Percentiles rank a stretch among this genome's conserved stretches.
Evolutionary conservation across 805 yeast genomes (phyloP).

Genomic region (Kurtzmaniella cleridarum): DNA sequence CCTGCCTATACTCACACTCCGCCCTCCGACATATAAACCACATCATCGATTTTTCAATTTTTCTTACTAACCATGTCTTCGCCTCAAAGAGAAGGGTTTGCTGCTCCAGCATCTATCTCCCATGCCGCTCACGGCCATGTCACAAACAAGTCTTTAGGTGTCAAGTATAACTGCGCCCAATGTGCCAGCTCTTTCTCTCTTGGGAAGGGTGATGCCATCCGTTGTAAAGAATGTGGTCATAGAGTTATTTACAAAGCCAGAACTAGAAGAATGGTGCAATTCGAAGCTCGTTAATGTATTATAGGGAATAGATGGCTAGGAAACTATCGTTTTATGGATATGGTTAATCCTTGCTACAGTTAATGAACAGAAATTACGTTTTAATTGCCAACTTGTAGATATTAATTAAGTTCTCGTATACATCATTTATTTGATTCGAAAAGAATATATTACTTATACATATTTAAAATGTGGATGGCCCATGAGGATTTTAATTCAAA

Average conservation of each 20-base stretch:
- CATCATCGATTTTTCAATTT: neutral
- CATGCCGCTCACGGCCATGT: slow-evolving; percentile 82
- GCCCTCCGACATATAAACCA: slow-evolving; percentile 5
- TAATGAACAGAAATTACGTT: too few relatives aligned
- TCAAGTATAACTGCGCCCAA: slow-evolving; percentile 92
- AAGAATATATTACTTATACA: too few relatives aligned
- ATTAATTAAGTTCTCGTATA: too few relatives aligned
- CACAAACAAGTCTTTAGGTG: slow-evolving; percentile 61
- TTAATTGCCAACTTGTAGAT: too few relatives aligned
- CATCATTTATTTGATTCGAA: too few relatives aligned
- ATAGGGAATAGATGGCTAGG: neutral
- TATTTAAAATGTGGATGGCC: too few relatives aligned
- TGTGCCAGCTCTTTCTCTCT: slow-evolving; percentile 87
- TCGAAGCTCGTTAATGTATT: slow-evolving; percentile 32
- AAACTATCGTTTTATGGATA: too few relatives aligned
- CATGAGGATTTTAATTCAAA: too few relatives aligned
- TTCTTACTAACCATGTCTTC: slow-evolving; percentile 29
- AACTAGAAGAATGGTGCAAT: slow-evolving; percentile 88
- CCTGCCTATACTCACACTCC: neutral
- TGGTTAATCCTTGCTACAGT: too few relatives aligned
- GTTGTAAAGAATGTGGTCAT: slow-evolving; percentile 98
- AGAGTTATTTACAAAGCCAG: slow-evolving; percentile 96
- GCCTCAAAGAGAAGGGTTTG: slow-evolving; percentile 79
- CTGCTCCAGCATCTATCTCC: slow-evolving; percentile 69
- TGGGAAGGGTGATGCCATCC: slow-evolving; percentile 90